phyloP scores from a whole-genome alignment of 169 alveolate species.

The Plasmodium coatneyi region DNA sequence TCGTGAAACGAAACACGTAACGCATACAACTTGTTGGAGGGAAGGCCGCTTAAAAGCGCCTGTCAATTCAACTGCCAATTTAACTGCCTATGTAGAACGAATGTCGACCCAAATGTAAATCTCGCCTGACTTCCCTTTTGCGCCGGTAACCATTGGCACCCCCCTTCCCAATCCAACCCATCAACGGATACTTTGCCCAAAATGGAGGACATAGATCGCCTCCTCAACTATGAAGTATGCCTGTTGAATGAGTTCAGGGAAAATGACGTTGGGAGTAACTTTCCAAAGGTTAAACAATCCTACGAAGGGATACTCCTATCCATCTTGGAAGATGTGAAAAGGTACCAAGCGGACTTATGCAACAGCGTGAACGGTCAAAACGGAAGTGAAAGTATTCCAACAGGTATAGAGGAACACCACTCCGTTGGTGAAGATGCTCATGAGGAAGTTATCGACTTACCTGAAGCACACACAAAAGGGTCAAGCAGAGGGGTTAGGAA shows the following conservation, averaged over 20 bases:
- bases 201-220: constrained; percentile 11
- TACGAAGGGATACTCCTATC: constrained; percentile 5
- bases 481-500: neutral
- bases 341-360: neutral
- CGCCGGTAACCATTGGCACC: neutral
- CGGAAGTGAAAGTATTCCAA: neutral
- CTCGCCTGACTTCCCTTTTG: neutral
- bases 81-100: neutral
- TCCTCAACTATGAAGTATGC: neutral
- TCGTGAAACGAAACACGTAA: neutral
- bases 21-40: neutral
- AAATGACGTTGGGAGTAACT: constrained; percentile 9
- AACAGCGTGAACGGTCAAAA: neutral
- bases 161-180: neutral
- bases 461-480: neutral
- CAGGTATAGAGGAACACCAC: neutral
- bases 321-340: constrained; percentile 19
- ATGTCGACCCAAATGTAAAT: neutral
- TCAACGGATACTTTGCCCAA: neutral
- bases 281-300: neutral
- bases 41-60: neutral
- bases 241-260: constrained; percentile 5
- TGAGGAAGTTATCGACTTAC: neutral
- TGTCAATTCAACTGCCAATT: neutral
- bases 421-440: neutral